Conservation (phyloP, 352 stramenopile species). For the Phytophthora capsici region DNA sequence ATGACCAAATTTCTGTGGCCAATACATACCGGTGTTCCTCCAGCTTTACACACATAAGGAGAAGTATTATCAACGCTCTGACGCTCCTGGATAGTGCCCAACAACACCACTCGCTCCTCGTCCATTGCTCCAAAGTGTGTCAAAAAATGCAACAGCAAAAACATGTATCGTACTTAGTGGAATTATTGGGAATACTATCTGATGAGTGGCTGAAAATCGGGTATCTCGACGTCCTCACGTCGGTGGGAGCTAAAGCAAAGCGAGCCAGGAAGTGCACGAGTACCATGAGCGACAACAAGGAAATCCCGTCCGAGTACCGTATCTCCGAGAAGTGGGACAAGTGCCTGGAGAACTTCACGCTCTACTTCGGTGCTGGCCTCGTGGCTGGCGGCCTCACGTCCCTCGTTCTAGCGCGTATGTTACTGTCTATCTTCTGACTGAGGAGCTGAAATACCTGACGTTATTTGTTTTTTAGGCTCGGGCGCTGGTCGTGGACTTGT, state of each 20-base stretch:
- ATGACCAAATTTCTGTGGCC: not conserved
- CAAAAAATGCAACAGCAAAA: too few species aligned
- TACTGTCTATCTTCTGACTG: not conserved
- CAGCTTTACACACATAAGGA: conserved; percentile 80
- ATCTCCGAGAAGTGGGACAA: conserved; percentile 93
- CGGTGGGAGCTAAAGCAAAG: conserved; percentile 17
- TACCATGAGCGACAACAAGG: conserved; percentile 59
- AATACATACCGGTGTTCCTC: conserved; percentile 68
- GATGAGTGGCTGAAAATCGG: conserved; percentile 28
- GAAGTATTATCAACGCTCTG: conserved; percentile 69
- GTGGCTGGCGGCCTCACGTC: conserved; percentile 84
- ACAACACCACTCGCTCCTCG: conserved; percentile 64
- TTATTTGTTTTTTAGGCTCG: conserved; percentile 47
- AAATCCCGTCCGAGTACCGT: conserved; percentile 88
- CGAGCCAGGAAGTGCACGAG: conserved; percentile 7
- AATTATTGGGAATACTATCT: not conserved
- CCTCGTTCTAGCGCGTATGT: conserved; percentile 84
- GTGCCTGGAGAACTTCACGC: conserved; percentile 89
- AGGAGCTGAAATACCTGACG: conserved; percentile 1
- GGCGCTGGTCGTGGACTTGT: conserved; percentile 65
- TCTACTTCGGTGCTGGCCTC: conserved; percentile 85
- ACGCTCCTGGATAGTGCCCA: conserved; percentile 74
- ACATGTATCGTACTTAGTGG: conserved; percentile 21
- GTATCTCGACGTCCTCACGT: conserved; percentile 38
- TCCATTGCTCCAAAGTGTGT: conserved; percentile 54